Percentiles rank a stretch among this genome's conserved stretches.
These are phyloP conservation scores for Penicillium sp. DNA, from an alignment of 2,329 filamentous ascomycete species.

Conservation along the genomic window DNA sequence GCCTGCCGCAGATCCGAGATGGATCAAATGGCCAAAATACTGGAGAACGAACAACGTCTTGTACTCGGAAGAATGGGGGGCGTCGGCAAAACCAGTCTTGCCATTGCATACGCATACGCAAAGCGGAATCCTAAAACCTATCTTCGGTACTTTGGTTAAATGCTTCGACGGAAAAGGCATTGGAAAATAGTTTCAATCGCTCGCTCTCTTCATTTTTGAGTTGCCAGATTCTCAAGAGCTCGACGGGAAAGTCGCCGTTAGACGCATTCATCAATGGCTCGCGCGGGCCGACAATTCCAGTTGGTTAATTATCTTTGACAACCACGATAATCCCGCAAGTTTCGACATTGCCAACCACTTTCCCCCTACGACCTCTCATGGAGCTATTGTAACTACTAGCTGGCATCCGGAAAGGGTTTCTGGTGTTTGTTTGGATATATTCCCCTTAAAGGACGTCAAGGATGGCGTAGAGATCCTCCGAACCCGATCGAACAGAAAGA, in stretches of 20 bases:
- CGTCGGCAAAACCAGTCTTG: constrained; percentile 14
- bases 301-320: constrained; percentile 16
- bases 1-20: too few relatives aligned
- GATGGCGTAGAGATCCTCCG: not conserved
- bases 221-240: not conserved
- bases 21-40: too few relatives aligned
- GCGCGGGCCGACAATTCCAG: too few relatives aligned
- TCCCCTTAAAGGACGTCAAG: not conserved
- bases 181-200: not conserved
- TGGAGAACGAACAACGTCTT: too few relatives aligned
- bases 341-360: not conserved
- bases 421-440: too few relatives aligned
- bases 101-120: constrained; percentile 6
- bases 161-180: not conserved
- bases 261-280: constrained; percentile 5
- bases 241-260: constrained; percentile 9
- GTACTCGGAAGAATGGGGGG: too few relatives aligned
- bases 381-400: too few relatives aligned
- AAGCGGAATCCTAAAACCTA: not conserved
- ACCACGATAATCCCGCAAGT: constrained; percentile 11
- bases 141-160: not conserved
- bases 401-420: too few relatives aligned
- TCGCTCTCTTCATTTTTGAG: not conserved
- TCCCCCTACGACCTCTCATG: too few relatives aligned
- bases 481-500: not conserved